Percentiles rank a stretch among this genome's conserved stretches.
Evolutionary conservation across 2,329 filamentous ascomycete species (phyloP).

Genomic region (Berkeleyomyces basicola): DNA sequence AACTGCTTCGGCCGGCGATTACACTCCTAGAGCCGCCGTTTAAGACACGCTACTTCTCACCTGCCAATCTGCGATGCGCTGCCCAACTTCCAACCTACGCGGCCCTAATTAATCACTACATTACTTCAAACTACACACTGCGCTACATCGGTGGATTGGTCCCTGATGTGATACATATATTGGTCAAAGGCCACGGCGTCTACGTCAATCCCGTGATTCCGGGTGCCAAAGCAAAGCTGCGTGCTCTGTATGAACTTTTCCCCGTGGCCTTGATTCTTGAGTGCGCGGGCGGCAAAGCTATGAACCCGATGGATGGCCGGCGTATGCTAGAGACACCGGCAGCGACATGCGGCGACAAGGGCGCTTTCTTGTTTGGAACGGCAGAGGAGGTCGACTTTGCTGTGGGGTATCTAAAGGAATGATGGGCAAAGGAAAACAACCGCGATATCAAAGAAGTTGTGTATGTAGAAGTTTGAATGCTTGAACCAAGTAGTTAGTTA

Average conservation of each 20-base stretch:
- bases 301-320: conserved; percentile 30
- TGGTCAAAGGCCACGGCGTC: conserved; percentile 45
- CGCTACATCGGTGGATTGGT: conserved; percentile 45
- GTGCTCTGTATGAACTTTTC: conserved; percentile 40
- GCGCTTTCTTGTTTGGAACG: conserved; percentile 34
- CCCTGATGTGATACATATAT: conserved; percentile 41
- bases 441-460: too few species aligned
- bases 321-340: conserved; percentile 26
- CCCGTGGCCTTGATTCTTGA: conserved; percentile 45
- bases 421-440: too few species aligned
- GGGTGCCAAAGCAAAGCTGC: conserved; percentile 37
- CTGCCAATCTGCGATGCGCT: conserved; percentile 42
- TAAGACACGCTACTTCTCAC: conserved; percentile 42
- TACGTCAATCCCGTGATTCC: conserved; percentile 41
- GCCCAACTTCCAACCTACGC: conserved; percentile 34
- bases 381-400: conserved; percentile 28
- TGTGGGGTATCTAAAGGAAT: conserved; percentile 13
- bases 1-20: conserved; percentile 28
- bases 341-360: conserved; percentile 31
- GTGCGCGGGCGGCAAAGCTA: conserved; percentile 39
- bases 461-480: too few species aligned
- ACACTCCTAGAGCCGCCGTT: conserved; percentile 23
- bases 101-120: conserved; percentile 31
- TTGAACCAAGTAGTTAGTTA: too few species aligned
- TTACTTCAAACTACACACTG: conserved; percentile 38